Percentiles rank a stretch among this genome's conserved stretches.
These are phyloP conservation scores for Aspergillus sp. DNA, from an alignment of 2,329 filamentous ascomycete species.

Conservation along the genomic window DNA sequence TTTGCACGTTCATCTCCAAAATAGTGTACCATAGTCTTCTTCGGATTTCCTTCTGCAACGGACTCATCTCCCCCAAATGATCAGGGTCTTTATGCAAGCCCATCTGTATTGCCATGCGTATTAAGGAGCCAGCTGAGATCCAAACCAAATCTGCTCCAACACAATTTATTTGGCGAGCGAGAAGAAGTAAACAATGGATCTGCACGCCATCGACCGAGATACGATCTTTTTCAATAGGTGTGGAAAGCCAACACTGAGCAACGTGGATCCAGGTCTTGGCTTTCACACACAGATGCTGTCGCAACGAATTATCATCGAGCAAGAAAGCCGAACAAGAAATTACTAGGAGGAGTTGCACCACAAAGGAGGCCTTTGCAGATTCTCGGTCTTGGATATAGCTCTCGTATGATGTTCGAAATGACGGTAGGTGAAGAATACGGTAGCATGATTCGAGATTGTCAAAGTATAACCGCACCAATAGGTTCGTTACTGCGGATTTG, in stretches of 20 bases:
- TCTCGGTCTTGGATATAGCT: slow-evolving; percentile 21
- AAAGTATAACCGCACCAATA: slow-evolving; percentile 18
- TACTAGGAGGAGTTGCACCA: slow-evolving; percentile 28
- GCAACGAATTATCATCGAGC: slow-evolving; percentile 10
- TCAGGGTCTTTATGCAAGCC: slow-evolving; percentile 23
- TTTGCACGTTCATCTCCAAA: slow-evolving; percentile 10
- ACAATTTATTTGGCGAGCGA: slow-evolving; percentile 23
- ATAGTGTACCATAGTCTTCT: slow-evolving; percentile 13
- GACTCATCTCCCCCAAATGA: slow-evolving; percentile 12
- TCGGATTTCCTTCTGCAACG: slow-evolving; percentile 10
- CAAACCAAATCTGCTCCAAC: slow-evolving; percentile 15
- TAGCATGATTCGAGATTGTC: slow-evolving; percentile 27
- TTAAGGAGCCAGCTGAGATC: slow-evolving; percentile 17
- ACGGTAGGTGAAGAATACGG: slow-evolving; percentile 29
- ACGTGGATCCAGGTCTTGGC: slow-evolving; percentile 25
- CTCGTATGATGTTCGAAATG: slow-evolving; percentile 27
- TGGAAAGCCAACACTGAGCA: slow-evolving; percentile 32
- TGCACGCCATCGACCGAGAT: slow-evolving; percentile 28
- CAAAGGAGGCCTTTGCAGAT: slow-evolving; percentile 10
- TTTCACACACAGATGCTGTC: slow-evolving; percentile 6
- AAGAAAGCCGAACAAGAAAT: slow-evolving; percentile 26
- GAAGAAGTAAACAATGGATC: slow-evolving; percentile 27
- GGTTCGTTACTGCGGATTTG: slow-evolving; percentile 11
- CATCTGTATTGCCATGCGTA: slow-evolving; percentile 21
- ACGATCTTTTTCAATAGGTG: slow-evolving; percentile 27